These are phyloP conservation scores for Lenwebbia sp. DNA, from an alignment of 345 rosid genomes.

Conservation along the genomic window DNA sequence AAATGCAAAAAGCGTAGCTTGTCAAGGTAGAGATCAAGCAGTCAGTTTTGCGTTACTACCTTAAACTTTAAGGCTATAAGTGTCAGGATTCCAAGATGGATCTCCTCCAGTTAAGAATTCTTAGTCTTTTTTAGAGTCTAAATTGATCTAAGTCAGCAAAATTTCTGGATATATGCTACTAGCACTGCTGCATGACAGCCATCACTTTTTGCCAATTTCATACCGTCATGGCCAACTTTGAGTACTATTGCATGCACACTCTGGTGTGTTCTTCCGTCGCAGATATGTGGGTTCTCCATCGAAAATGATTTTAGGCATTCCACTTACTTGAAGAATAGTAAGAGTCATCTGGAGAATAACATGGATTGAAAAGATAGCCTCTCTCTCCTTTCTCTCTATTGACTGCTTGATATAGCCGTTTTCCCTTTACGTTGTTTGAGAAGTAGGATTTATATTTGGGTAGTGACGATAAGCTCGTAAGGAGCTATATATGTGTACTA, in stretches of 20 bases:
- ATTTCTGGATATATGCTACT: not conserved
- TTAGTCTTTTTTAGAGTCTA: not conserved
- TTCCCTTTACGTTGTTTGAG: not conserved
- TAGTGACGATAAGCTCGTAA: not conserved
- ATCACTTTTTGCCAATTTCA: not conserved
- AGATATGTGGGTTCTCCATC: not conserved
- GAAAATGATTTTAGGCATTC: not conserved
- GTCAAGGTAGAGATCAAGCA: not conserved
- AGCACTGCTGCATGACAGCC: not conserved
- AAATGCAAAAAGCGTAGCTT: not conserved
- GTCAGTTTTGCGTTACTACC: not conserved
- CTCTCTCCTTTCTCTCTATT: not conserved
- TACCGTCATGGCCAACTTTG: not conserved
- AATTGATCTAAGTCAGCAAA: not conserved
- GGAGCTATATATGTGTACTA: not conserved
- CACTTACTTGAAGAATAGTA: not conserved
- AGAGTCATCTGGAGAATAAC: not conserved
- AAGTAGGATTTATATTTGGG: not conserved
- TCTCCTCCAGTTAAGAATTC: not conserved
- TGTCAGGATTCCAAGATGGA: not conserved
- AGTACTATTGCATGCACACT: not conserved
- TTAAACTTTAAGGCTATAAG: not conserved
- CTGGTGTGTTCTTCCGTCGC: not conserved
- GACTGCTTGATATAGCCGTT: not conserved
- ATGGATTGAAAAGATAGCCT: not conserved